Evolutionary conservation across 139 green algal species (phyloP), one percentile per base, ranked within the genome.

Genomic region (Chlamydomonas sphaeroides): DNA sequence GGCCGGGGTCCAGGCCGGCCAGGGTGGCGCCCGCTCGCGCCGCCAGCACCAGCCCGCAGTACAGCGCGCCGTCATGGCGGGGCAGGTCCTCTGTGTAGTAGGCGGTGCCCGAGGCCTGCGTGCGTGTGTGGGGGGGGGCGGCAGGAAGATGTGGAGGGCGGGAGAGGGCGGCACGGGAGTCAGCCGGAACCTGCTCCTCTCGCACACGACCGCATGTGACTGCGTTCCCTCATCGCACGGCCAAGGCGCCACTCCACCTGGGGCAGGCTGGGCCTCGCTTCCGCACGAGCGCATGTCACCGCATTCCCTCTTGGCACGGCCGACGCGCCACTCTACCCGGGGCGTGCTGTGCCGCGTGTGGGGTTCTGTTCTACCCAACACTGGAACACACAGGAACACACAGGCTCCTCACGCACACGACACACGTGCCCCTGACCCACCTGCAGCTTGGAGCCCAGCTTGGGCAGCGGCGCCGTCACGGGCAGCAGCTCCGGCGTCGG

Each of bases 51-150:
- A 85, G 86, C 2, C 87, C 89, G 1, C 80, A 90, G 51, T 88
- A 91, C 70, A 95, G 88, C 35, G 84, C 71, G 0, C 69, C 75
- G 7, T 42, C 33, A 5, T 73, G 53, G 0, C 87, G 7, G 7
- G 88, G 78, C 23, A 87, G 35, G 81, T 97, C 92, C 20, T 87
- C 87, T 1, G 85, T 84, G 78, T 95, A 97, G 49, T 85, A 38
- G 0, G 91, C 90, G 48, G 94, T 90, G 6, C 93, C 93, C 28
- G 73, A 86, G 28, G 88, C 87, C 88, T 95, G 88, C 32, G 77
- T 33, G 17, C 67, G 74, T 30, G 5, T 41, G 35, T 7, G 28
- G 17, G 49, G n/a, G n/a, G n/a, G n/a, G n/a, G n/a, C n/a, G n/a
- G n/a, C n/a, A n/a, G n/a, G n/a, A n/a, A n/a, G n/a, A n/a, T n/a